Conservation (phyloP, 176 grass and related monocot species). For the Eragrostis nindensis region DNA sequence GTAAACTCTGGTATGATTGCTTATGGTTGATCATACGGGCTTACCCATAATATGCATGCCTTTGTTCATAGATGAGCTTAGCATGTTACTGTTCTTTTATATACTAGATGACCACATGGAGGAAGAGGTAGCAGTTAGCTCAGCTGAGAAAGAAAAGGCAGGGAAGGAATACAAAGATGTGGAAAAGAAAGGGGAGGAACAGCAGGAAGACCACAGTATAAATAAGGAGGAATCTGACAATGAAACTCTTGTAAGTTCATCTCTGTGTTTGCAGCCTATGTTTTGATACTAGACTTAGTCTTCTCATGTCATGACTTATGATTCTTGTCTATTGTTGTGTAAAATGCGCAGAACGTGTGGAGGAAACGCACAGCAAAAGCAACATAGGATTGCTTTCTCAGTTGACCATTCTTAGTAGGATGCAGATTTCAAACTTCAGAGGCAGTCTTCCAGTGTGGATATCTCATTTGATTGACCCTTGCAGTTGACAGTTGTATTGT, state of each 20-base stretch:
- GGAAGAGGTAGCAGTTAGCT: constrained; percentile 37
- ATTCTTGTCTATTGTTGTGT: constrained; percentile 30
- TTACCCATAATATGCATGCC: constrained; percentile 9
- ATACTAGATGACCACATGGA: constrained; percentile 53
- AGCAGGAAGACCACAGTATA: constrained; percentile 40
- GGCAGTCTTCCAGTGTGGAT: constrained; percentile 50
- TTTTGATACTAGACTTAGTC: background rate
- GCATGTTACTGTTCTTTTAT: constrained; percentile 14
- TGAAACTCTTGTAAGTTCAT: constrained; percentile 76
- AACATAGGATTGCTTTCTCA: constrained; percentile 50
- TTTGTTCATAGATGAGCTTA: too few relatives aligned
- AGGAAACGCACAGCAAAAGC: constrained; percentile 69
- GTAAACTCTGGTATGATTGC: constrained; percentile 59
- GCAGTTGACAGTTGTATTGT: constrained; percentile 61
- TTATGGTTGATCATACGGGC: background rate
- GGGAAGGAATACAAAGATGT: constrained; percentile 24
- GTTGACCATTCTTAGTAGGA: constrained; percentile 59
- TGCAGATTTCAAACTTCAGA: constrained; percentile 56
- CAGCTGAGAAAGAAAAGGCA: constrained; percentile 37
- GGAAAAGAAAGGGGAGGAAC: constrained; percentile 44
- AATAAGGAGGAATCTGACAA: constrained; percentile 67
- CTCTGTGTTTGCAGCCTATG: background rate
- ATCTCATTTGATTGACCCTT: constrained; percentile 58
- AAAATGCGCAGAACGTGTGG: constrained; percentile 62
- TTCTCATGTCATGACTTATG: constrained; percentile 23